Evolutionary conservation across 148 eudicot species (phyloP).

Genomic region (Vaccinium darrowii): DNA sequence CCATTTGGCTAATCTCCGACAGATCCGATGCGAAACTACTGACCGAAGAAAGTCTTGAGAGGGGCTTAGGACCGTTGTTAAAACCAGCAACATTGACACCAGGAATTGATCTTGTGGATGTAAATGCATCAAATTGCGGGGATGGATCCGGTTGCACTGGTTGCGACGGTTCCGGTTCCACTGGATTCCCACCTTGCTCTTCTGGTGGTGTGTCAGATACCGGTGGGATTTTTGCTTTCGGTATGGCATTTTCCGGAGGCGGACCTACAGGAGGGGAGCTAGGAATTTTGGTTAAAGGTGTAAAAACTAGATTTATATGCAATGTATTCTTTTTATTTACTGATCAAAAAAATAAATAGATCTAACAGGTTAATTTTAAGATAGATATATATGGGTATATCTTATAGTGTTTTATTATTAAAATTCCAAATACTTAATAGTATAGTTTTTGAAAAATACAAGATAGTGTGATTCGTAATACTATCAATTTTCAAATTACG

Average conservation of each 20-base stretch:
- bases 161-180: slow-evolving; percentile 11
- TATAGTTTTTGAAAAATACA: no score
- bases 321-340: no score
- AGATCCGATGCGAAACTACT: slow-evolving; percentile 58
- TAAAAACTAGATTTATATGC: no score
- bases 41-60: slow-evolving; percentile 45
- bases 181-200: slow-evolving; percentile 9
- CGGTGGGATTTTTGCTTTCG: slow-evolving; percentile 5
- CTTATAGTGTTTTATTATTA: no score
- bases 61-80: slow-evolving; percentile 41
- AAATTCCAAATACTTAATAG: no score
- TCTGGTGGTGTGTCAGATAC: slow-evolving; percentile 15
- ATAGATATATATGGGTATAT: no score
- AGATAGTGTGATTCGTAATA: no score
- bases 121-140: slow-evolving; percentile 35
- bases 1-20: slow-evolving; percentile 49
- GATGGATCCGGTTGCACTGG: slow-evolving; percentile 5
- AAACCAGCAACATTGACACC: slow-evolving; percentile 41
- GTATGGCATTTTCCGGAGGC: slow-evolving; percentile 6
- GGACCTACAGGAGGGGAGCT: neutral
- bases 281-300: no score
- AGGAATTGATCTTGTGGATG: slow-evolving; percentile 37
- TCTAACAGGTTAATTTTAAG: no score
- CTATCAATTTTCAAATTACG: no score
- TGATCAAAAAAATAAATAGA: no score